Percentiles rank a stretch among this genome's conserved stretches.
phyloP scores from a whole-genome alignment of 768 basidiomycete genomes.

The Lactarius evosmus region DNA sequence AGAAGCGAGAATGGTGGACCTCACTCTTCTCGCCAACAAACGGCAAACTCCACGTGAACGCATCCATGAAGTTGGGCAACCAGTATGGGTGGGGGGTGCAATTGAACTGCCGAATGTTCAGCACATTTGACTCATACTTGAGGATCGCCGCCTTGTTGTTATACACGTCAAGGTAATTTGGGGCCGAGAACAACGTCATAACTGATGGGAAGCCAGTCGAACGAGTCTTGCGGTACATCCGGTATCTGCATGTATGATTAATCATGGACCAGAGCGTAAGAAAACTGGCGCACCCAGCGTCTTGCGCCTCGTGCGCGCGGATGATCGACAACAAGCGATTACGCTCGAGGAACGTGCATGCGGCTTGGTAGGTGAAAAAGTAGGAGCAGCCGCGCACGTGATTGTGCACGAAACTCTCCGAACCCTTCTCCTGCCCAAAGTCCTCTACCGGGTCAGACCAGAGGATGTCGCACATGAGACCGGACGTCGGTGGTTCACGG shows the following conservation, averaged over 20 bases:
- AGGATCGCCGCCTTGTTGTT: conserved; percentile 99
- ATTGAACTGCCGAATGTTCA: conserved; percentile 98
- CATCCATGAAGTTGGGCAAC: conserved; percentile 97
- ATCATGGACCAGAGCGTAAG: not conserved
- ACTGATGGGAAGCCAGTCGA: conserved; percentile 98
- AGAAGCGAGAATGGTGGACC: conserved; percentile 33
- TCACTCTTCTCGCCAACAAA: conserved; percentile 96
- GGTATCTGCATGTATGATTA: conserved; percentile 54
- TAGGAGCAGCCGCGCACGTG: conserved; percentile 96
- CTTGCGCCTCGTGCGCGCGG: conserved; percentile 96
- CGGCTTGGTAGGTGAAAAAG: conserved; percentile 95
- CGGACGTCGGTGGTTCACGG: conserved; percentile 95
- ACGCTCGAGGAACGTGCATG: conserved; percentile 94
- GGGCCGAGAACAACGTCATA: conserved; percentile 99
- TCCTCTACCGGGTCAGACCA: conserved; percentile 99
- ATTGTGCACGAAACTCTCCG: conserved; percentile 90
- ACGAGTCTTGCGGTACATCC: conserved; percentile 99
- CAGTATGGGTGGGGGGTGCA: conserved; percentile 93
- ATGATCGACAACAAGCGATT: conserved; percentile 97
- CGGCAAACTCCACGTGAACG: conserved; percentile 96
- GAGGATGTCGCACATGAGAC: conserved; percentile 97
- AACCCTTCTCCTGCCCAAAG: conserved; percentile 90
- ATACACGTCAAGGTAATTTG: conserved; percentile 97
- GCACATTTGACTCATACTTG: conserved; percentile 98
- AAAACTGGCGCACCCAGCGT: conserved; percentile 74